Conservation (phyloP, 2,329 filamentous ascomycete species). For the Tothia fuscella region DNA sequence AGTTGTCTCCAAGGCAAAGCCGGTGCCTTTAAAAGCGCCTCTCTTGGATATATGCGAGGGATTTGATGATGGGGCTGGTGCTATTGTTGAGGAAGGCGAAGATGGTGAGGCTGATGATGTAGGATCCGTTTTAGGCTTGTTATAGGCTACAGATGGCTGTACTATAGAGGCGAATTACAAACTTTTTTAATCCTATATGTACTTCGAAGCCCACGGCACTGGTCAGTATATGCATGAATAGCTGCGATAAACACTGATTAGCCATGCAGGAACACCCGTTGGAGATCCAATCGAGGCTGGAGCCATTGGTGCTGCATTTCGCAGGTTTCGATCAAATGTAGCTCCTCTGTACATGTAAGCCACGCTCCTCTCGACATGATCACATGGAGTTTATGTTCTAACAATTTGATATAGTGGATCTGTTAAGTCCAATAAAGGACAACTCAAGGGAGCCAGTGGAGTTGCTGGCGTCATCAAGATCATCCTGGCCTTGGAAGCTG, state of each 20-base stretch:
- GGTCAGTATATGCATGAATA: constrained; percentile 5
- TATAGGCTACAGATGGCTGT: too few species aligned
- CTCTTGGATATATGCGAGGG: not conserved
- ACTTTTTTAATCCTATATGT: too few species aligned
- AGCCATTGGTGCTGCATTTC: constrained; percentile 2
- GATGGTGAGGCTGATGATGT: not conserved
- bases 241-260: not conserved
- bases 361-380: too few species aligned
- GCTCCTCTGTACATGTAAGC: not conserved
- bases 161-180: too few species aligned
- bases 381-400: too few species aligned
- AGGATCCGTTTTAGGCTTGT: too few species aligned
- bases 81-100: too few species aligned
- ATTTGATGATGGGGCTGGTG: not conserved
- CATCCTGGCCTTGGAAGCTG: constrained; percentile 29
- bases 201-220: constrained; percentile 27
- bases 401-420: too few species aligned
- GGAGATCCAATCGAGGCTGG: constrained; percentile 16
- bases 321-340: not conserved
- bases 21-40: not conserved
- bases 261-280: constrained; percentile 16
- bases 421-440: constrained; percentile 26
- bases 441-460: constrained; percentile 34
- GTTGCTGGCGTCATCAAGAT: constrained; percentile 33
- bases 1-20: not conserved